Conservation (phyloP, 768 basidiomycete genomes). For the Collybiopsis luxurians region DNA sequence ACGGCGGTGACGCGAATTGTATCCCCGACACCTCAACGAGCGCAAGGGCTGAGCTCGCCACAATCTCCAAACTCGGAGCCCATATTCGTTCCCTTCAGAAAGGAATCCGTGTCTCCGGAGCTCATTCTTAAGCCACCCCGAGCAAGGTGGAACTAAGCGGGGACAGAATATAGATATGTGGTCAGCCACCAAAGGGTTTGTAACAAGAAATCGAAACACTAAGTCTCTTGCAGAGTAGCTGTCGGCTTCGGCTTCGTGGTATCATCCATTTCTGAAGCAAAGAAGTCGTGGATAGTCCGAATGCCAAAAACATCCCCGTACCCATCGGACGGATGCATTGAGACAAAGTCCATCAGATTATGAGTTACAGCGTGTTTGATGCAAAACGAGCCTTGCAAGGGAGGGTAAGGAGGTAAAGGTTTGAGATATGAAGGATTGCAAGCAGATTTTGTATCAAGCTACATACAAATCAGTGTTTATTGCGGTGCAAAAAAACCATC, state of each 20-base stretch:
- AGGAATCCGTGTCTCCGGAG: slow-evolving; percentile 54
- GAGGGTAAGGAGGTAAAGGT: slow-evolving; percentile 48
- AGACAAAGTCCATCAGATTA: slow-evolving; percentile 62
- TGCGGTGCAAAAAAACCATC: slow-evolving; percentile 10
- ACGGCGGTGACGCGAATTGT: neutral
- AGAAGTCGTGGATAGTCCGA: neutral
- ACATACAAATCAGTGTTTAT: neutral
- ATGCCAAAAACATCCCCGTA: slow-evolving; percentile 5
- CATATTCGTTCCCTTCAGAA: slow-evolving; percentile 53
- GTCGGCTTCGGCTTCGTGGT: too few relatives aligned
- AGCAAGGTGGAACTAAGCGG: neutral
- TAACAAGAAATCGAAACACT: too few relatives aligned
- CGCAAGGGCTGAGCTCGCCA: slow-evolving; percentile 19
- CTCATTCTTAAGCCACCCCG: slow-evolving; percentile 39
- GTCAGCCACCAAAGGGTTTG: too few relatives aligned
- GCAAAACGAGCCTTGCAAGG: slow-evolving; percentile 45
- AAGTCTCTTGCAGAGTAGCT: too few relatives aligned
- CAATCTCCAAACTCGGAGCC: slow-evolving; percentile 10
- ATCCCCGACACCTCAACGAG: neutral
- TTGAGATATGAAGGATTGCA: slow-evolving; percentile 30
- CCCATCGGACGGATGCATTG: slow-evolving; percentile 30
- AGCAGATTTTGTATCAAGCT: neutral
- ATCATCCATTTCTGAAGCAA: neutral
- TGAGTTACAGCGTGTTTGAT: slow-evolving; percentile 34
- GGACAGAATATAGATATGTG: too few relatives aligned